A percentile compares a stretch with the other conserved stretches of the same genome.
These are phyloP conservation scores for Chlorella sp. DNA, from an alignment of 139 green algal genomes.

Conservation along the genomic window DNA sequence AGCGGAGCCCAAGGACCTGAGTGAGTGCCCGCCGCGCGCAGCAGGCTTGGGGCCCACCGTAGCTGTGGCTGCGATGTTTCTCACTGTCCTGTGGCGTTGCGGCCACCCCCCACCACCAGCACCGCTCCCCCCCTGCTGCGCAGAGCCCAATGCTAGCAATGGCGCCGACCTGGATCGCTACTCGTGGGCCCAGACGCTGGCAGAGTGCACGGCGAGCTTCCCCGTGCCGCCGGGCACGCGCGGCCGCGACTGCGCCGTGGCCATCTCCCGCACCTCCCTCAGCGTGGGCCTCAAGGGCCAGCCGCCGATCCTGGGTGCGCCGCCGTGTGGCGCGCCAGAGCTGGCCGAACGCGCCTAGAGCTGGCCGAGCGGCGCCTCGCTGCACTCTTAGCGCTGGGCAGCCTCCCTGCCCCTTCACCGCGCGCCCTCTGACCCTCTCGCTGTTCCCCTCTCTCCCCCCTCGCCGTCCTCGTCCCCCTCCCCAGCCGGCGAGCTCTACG, in stretches of 20 bases:
- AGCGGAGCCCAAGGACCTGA: not conserved
- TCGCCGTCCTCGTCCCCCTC: not conserved
- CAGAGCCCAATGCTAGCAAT: conserved; percentile 84
- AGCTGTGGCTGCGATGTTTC: not conserved
- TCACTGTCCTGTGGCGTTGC: not conserved
- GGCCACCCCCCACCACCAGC: not conserved
- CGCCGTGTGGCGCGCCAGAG: not conserved
- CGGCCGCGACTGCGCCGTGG: conserved; percentile 51
- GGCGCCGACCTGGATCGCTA: conserved; percentile 85
- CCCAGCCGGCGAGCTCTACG: conserved; percentile 74
- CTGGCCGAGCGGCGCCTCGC: too few species aligned
- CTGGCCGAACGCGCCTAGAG: too few species aligned
- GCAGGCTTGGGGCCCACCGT: not conserved
- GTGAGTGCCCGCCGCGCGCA: conserved; percentile 13
- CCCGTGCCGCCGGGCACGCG: conserved; percentile 80
- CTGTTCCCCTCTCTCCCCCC: not conserved
- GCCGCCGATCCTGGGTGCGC: conserved; percentile 35
- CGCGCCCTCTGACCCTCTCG: not conserved
- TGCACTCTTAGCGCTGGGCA: too few species aligned
- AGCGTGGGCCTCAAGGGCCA: conserved; percentile 56
- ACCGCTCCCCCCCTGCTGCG: not conserved
- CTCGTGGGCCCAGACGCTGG: conserved; percentile 93
- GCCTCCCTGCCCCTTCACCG: too few species aligned
- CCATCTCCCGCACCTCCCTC: conserved; percentile 73
- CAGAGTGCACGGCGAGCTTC: conserved; percentile 80